phyloP scores from a whole-genome alignment of 2,329 filamentous ascomycete species.

The Ophiostoma ulmi region DNA sequence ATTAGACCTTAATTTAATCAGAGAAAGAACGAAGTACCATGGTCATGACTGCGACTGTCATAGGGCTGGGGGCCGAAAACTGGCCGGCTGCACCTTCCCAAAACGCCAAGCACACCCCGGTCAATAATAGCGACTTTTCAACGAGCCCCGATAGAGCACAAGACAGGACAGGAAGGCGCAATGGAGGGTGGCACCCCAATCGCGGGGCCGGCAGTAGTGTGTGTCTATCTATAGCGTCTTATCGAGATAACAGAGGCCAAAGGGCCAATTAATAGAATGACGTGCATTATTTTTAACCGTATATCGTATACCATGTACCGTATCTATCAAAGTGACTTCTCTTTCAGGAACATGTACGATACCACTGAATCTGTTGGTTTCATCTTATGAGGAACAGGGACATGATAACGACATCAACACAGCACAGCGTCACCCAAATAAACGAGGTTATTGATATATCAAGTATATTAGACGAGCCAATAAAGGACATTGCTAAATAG shows the following conservation, averaged over 20 bases:
- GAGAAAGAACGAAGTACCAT: neutral
- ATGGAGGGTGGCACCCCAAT: neutral
- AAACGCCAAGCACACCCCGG: neutral
- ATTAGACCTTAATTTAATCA: too few relatives aligned
- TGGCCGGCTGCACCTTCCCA: constrained; percentile 6
- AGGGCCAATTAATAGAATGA: neutral
- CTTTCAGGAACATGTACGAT: too few relatives aligned
- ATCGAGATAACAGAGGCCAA: neutral
- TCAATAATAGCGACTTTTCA: neutral
- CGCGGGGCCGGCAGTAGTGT: neutral
- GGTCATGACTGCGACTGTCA: neutral
- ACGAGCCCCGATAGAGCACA: neutral
- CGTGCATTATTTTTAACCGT: neutral
- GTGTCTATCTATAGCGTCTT: neutral
- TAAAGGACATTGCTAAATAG: neutral
- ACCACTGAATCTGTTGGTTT: too few relatives aligned
- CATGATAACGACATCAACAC: neutral
- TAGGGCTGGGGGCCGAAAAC: constrained; percentile 3
- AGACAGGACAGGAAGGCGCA: neutral
- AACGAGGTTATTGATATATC: neutral
- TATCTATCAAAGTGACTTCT: neutral
- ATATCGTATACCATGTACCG: neutral
- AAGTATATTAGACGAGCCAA: neutral
- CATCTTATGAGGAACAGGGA: too few relatives aligned
- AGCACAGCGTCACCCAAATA: neutral